Conservation (phyloP, 1,284 basidiomycete genomes). For the Meira miltonrushii region DNA sequence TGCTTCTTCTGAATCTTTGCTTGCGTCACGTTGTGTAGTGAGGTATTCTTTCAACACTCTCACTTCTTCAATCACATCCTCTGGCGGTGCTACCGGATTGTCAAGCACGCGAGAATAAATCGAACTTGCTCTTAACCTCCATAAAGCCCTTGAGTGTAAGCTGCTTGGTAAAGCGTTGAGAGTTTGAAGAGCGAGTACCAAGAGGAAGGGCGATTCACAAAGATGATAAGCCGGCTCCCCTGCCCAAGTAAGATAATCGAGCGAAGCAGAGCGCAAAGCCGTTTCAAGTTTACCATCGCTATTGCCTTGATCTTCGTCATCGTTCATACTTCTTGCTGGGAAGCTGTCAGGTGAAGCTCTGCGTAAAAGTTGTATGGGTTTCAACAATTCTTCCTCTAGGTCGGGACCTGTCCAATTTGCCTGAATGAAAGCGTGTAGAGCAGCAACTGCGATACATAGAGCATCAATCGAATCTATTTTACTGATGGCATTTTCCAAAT, state of each 20-base stretch:
- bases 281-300: slow-evolving; percentile 55
- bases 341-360: slow-evolving; percentile 50
- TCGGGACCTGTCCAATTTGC: slow-evolving; percentile 95
- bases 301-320: slow-evolving; percentile 32
- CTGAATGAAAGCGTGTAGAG: slow-evolving; percentile 84
- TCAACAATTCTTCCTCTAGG: slow-evolving; percentile 56
- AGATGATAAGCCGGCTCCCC: slow-evolving; percentile 98
- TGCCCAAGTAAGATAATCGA: slow-evolving; percentile 71
- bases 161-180: slow-evolving; percentile 56
- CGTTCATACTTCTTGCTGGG: slow-evolving; percentile 59
- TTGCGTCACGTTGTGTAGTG: background rate
- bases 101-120: slow-evolving; percentile 81
- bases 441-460: slow-evolving; percentile 69
- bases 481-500: background rate
- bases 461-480: background rate
- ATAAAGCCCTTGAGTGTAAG: slow-evolving; percentile 56
- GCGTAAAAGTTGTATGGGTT: slow-evolving; percentile 51
- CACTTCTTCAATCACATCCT: slow-evolving; percentile 58
- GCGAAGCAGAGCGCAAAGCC: slow-evolving; percentile 61
- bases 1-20: background rate
- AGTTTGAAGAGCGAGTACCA: slow-evolving; percentile 71
- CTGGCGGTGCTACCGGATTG: slow-evolving; percentile 67
- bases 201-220: slow-evolving; percentile 64
- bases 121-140: slow-evolving; percentile 69
- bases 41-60: slow-evolving; percentile 56